Evolutionary conservation across 2,329 filamentous ascomycete species (phyloP).

Genomic region (Colletotrichum tamarilloi): DNA sequence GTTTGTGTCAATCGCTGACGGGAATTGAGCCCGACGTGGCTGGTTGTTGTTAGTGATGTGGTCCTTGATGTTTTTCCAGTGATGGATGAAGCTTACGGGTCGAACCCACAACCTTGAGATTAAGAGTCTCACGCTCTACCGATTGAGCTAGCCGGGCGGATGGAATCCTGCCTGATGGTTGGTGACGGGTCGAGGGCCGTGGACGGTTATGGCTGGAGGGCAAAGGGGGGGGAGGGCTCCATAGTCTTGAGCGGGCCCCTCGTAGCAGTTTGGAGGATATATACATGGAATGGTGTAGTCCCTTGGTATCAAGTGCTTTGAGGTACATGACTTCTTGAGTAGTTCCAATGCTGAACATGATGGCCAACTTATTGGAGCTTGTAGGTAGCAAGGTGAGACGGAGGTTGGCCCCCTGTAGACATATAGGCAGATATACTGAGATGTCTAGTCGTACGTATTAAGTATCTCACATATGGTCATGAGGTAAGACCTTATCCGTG

Average conservation of each 20-base stretch:
- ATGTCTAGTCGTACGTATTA: neutral
- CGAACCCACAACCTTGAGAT: slow-evolving; percentile 69
- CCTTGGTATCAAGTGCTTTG: neutral
- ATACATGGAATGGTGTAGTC: neutral
- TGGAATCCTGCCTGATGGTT: slow-evolving; percentile 20
- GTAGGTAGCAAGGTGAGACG: neutral
- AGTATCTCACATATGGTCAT: neutral
- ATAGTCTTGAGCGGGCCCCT: neutral
- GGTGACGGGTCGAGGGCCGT: neutral
- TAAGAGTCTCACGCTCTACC: slow-evolving; percentile 81
- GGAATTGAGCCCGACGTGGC: slow-evolving; percentile 35
- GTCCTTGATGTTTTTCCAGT: too few relatives aligned
- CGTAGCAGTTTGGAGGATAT: neutral
- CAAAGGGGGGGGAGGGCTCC: neutral
- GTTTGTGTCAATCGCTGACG: slow-evolving; percentile 9
- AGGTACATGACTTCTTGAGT: too few relatives aligned
- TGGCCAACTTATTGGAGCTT: too few relatives aligned
- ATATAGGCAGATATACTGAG: neutral
- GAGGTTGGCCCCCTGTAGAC: neutral
- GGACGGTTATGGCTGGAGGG: neutral
- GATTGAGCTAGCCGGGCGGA: slow-evolving; percentile 73
- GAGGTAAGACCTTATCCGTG: neutral
- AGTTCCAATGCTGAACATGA: too few relatives aligned
- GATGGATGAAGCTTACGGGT: slow-evolving; percentile 37
- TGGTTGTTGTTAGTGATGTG: neutral